Base-by-base conservation (phyloP, 805 yeast species). In the Kuraishia capsulata region DNA sequence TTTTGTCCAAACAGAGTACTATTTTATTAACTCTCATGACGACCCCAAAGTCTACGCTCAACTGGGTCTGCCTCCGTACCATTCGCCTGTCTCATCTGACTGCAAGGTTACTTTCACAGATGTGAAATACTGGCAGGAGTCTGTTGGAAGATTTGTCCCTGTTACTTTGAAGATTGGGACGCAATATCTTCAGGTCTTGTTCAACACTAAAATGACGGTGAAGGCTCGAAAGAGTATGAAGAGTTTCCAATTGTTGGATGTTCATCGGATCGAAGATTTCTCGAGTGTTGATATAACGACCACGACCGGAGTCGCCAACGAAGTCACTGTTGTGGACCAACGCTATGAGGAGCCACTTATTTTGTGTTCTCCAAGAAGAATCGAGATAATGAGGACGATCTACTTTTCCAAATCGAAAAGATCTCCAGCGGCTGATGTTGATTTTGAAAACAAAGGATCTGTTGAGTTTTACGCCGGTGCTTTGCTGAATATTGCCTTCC, bases 81-180 rank as follows among this genome's bases (percentile, higher is more conserved):
- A 74, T 3, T 56, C 61, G 21, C 59, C 62, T 13, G 61, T 69
- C 14, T 53, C 66, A 26, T 57, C 63, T 38, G 81, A 75, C 49
- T 63, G 69, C 2, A 62, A 80, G 42, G 78, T 74, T 6, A 59
- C 69, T 4, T 61, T 75, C 44, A 64, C 61, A 39, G 80, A 75
- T 42, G 73, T 73, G 20, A 66, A 72, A 5, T 46, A 76, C 8
- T 81, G 64, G 50, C 75, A 78, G 40, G 59, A 60, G 3, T 59
- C 57, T 1, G 60, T 64, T 14, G 67, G 69, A n/a, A 60, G 71
- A 25, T 76, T 73, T 45, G 61, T 70, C 16, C 81, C 85, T 1
- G 80, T 81, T 3, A 69, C 74, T 0, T 42, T 86, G 42, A 78
- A 75, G 47, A 69, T 86, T 38, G 95, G 95, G 5, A 71, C 81